A percentile compares a stretch with the other conserved stretches of the same genome.
Conservation (phyloP, 306 rosid species). For the Prunus armeniaca region DNA sequence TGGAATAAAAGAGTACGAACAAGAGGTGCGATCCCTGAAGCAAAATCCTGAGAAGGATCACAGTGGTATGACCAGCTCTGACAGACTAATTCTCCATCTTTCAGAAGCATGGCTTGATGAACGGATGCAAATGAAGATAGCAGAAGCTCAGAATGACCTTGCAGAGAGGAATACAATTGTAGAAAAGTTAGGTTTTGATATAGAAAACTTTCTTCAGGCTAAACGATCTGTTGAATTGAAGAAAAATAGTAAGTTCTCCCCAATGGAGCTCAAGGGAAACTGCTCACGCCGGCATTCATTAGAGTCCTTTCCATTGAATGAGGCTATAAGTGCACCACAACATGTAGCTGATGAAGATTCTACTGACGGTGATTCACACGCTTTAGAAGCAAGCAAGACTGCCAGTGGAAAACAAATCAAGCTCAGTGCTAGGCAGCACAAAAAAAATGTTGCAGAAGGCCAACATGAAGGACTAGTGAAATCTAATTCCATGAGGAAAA, state of each 20-base stretch:
- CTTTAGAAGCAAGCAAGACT: conserved; percentile 25
- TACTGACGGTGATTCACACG: conserved; percentile 22
- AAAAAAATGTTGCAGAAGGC: conserved; percentile 8
- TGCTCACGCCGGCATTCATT: conserved; percentile 45
- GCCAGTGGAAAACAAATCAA: conserved; percentile 23
- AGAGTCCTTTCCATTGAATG: conserved; percentile 58
- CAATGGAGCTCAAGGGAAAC: conserved; percentile 44
- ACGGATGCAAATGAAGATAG: conserved; percentile 63
- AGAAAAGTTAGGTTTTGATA: conserved; percentile 73
- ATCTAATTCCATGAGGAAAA: conserved; percentile 22
- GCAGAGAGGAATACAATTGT: conserved; percentile 49
- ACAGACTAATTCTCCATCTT: conserved; percentile 60
- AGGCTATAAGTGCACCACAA: conserved; percentile 47
- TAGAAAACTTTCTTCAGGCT: conserved; percentile 76
- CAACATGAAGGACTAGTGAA: conserved; percentile 25
- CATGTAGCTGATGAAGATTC: conserved; percentile 45
- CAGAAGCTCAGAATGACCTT: conserved; percentile 28
- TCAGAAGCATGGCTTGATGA: conserved; percentile 95
- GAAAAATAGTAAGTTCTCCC: conserved; percentile 32
- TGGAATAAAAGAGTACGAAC: conserved; percentile 65
- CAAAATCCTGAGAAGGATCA: conserved; percentile 42
- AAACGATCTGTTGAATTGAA: conserved; percentile 39
- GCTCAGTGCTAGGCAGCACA: conserved; percentile 18
- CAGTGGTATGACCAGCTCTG: conserved; percentile 30
- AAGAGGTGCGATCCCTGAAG: conserved; percentile 48